Evolutionary conservation across 23 red algal genomes (phyloP).

Genomic region (Cyanidioschyzon merolae): DNA sequence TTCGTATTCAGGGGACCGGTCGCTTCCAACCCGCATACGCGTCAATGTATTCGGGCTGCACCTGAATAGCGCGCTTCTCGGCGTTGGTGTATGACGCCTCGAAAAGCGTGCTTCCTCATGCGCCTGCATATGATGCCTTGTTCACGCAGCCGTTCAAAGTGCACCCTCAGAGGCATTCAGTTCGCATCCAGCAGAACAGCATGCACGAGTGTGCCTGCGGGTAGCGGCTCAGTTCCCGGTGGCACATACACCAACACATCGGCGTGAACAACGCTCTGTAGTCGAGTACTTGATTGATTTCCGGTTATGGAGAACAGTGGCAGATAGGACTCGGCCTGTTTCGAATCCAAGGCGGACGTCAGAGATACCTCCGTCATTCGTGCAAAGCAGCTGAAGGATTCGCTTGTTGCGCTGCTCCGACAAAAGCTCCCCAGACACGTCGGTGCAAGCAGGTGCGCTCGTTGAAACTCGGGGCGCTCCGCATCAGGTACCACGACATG

Average conservation of each 20-base stretch:
- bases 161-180: too few relatives aligned
- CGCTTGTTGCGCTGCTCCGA: too few relatives aligned
- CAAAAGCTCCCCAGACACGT: too few relatives aligned
- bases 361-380: neutral
- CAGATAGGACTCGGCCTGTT: neutral
- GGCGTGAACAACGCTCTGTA: neutral
- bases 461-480: slow-evolving; percentile 12
- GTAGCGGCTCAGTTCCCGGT: neutral
- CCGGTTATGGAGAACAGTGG: neutral
- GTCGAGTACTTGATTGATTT: neutral
- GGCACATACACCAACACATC: slow-evolving; percentile 8
- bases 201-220: neutral
- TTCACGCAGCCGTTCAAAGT: too few relatives aligned
- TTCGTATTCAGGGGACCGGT: too few relatives aligned
- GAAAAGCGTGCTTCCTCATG: too few relatives aligned
- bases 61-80: too few relatives aligned
- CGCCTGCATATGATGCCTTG: too few relatives aligned
- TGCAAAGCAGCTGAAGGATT: neutral
- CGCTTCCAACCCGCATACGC: too few relatives aligned
- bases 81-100: too few relatives aligned
- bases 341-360: neutral
- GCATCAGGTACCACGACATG: neutral
- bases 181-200: neutral
- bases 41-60: too few relatives aligned
- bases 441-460: neutral